phyloP scores from a whole-genome alignment of 2,329 filamentous ascomycete species.

The Trichophyton mentagrophytes region DNA sequence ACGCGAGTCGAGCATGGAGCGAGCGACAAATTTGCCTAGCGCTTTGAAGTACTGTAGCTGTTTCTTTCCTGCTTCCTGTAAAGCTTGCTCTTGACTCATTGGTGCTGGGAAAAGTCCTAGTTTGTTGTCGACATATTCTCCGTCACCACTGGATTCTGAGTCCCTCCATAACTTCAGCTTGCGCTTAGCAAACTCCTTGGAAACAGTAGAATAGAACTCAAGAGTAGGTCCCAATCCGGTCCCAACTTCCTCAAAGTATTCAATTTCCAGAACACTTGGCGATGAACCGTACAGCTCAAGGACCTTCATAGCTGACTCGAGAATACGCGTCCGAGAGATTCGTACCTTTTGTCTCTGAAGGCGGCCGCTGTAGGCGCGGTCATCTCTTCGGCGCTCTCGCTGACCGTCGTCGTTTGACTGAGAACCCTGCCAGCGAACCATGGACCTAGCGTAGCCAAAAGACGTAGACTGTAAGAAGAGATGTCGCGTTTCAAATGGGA shows the following conservation, averaged over 20 bases:
- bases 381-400: conserved; percentile 69
- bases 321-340: conserved; percentile 83
- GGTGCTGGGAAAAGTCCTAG: conserved; percentile 85
- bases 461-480: conserved; percentile 95
- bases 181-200: conserved; percentile 93
- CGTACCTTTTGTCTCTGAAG: conserved; percentile 96
- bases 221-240: conserved; percentile 90
- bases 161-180: conserved; percentile 96
- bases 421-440: conserved; percentile 93
- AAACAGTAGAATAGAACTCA: conserved; percentile 96
- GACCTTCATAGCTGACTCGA: conserved; percentile 94
- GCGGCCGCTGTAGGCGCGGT: conserved; percentile 79
- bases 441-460: conserved; percentile 92
- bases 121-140: conserved; percentile 74
- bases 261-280: conserved; percentile 88
- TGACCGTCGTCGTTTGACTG: conserved; percentile 70
- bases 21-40: conserved; percentile 91
- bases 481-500: conserved; percentile 94
- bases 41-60: conserved; percentile 81
- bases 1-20: conserved; percentile 94
- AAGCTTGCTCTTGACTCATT: conserved; percentile 64
- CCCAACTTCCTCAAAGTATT: conserved; percentile 97
- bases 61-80: conserved; percentile 68
- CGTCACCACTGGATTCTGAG: conserved; percentile 56
- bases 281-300: conserved; percentile 98